phyloP scores from a whole-genome alignment of 768 basidiomycete genomes.

The Hygrocybe coccinea region DNA sequence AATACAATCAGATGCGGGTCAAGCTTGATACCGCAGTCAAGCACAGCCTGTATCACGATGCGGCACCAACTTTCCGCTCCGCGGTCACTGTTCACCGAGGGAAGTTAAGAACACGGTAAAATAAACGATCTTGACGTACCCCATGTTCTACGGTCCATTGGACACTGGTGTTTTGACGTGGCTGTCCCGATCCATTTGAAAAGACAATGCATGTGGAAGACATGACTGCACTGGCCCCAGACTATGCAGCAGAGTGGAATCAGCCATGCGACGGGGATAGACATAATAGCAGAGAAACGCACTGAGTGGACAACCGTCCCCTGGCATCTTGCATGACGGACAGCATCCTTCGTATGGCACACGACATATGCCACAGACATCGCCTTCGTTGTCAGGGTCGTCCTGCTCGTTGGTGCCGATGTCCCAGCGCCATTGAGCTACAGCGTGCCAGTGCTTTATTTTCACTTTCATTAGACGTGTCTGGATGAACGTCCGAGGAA shows the following conservation, averaged over 20 bases:
- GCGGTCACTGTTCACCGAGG: slow-evolving; percentile 10
- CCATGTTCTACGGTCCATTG: slow-evolving; percentile 96
- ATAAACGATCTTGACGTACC: slow-evolving; percentile 44
- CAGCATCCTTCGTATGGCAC: slow-evolving; percentile 93
- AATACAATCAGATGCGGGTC: no score
- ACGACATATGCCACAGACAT: slow-evolving; percentile 82
- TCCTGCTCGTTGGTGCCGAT: slow-evolving; percentile 36
- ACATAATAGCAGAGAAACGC: slow-evolving; percentile 26
- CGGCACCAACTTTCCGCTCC: slow-evolving; percentile 9
- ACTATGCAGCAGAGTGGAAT: slow-evolving; percentile 43
- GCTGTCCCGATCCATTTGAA: slow-evolving; percentile 92
- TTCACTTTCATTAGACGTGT: slow-evolving; percentile 68
- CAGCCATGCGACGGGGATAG: background rate
- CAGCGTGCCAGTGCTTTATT: slow-evolving; percentile 82
- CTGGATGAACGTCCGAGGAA: no score
- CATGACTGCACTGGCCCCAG: slow-evolving; percentile 96
- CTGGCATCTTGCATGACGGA: slow-evolving; percentile 93
- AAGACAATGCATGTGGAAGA: slow-evolving; percentile 98
- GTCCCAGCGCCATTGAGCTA: slow-evolving; percentile 89
- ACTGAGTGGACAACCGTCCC: slow-evolving; percentile 94
- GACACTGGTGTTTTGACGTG: slow-evolving; percentile 91
- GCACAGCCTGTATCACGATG: slow-evolving; percentile 2
- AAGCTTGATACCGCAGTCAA: no score
- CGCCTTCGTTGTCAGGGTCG: slow-evolving; percentile 49
- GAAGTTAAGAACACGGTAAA: background rate